These are phyloP conservation scores for Thozetella sp. DNA, from an alignment of 495 filamentous ascomycete genomes.

Conservation along the genomic window DNA sequence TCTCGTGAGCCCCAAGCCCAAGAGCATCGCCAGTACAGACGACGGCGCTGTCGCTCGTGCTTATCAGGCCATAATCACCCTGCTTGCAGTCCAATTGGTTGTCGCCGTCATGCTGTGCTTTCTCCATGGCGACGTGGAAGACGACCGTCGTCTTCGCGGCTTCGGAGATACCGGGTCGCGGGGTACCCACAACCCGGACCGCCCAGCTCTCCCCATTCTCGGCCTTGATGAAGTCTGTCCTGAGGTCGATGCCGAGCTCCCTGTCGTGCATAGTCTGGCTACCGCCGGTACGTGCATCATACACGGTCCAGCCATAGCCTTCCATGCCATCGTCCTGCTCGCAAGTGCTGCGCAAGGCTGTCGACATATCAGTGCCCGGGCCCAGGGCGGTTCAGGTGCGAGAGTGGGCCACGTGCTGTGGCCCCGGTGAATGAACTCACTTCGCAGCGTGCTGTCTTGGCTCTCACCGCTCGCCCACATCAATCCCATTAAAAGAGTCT, in stretches of 20 bases:
- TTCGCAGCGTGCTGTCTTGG: conserved; percentile 69
- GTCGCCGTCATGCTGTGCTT: conserved; percentile 65
- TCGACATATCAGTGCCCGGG: not conserved
- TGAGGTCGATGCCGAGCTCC: conserved; percentile 80
- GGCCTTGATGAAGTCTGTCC: conserved; percentile 85
- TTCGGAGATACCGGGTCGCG: conserved; percentile 61
- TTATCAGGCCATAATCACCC: conserved; percentile 61
- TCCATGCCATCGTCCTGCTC: conserved; percentile 90
- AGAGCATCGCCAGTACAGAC: not conserved
- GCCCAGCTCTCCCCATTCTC: conserved; percentile 85
- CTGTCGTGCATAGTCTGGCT: conserved; percentile 84
- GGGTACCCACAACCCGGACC: conserved; percentile 76
- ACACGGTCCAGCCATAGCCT: conserved; percentile 94
- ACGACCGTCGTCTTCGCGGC: conserved; percentile 70
- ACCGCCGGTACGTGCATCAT: conserved; percentile 82
- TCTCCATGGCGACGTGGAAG: conserved; percentile 72
- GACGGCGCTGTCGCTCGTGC: conserved; percentile 33
- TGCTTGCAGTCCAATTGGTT: conserved; percentile 58
- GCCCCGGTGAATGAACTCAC: conserved; percentile 50
- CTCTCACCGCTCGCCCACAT: conserved; percentile 89
- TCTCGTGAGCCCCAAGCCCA: conserved; percentile 10
- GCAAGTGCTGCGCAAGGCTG: conserved; percentile 88
- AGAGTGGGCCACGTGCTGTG: not conserved
- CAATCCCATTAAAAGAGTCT: conserved; percentile 80
- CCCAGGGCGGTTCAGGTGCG: not conserved